Evolutionary conservation across 2,329 filamentous ascomycete genomes (phyloP).

Genomic region (Aaosphaeria pasadenensis): DNA sequence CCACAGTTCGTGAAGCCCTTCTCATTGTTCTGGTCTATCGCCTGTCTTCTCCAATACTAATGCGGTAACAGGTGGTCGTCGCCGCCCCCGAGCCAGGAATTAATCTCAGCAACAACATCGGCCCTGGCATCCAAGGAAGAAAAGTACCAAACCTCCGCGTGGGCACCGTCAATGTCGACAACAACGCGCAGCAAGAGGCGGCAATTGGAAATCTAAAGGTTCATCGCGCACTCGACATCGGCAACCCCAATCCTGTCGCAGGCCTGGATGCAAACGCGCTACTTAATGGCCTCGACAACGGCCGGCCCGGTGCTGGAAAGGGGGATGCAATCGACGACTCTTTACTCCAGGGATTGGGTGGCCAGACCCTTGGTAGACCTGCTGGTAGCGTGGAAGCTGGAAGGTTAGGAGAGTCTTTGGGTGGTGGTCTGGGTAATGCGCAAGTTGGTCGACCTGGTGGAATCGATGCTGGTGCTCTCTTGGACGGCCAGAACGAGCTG

Average conservation of each 20-base stretch:
- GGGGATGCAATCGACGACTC: not conserved
- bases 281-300: slow-evolving; percentile 3
- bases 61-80: slow-evolving; percentile 14
- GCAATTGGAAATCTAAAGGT: slow-evolving; percentile 12
- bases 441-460: not conserved
- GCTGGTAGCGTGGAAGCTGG: too few species aligned
- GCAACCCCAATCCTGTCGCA: not conserved
- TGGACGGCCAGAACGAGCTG: not conserved
- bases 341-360: too few species aligned
- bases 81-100: slow-evolving; percentile 15
- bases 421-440: not conserved
- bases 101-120: slow-evolving; percentile 22
- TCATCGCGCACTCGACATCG: slow-evolving; percentile 1
- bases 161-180: slow-evolving; percentile 12
- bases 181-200: slow-evolving; percentile 1
- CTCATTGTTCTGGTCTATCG: not conserved
- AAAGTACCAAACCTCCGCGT: slow-evolving; percentile 23
- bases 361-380: too few species aligned
- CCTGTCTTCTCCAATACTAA: slow-evolving; percentile 12
- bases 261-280: slow-evolving; percentile 6
- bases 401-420: too few species aligned
- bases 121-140: slow-evolving; percentile 17
- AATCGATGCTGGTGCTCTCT: slow-evolving; percentile 1
- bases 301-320: not conserved
- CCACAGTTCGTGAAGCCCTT: slow-evolving; percentile 21